Conservation (phyloP, 768 basidiomycete species). For the Suillus sp. region DNA sequence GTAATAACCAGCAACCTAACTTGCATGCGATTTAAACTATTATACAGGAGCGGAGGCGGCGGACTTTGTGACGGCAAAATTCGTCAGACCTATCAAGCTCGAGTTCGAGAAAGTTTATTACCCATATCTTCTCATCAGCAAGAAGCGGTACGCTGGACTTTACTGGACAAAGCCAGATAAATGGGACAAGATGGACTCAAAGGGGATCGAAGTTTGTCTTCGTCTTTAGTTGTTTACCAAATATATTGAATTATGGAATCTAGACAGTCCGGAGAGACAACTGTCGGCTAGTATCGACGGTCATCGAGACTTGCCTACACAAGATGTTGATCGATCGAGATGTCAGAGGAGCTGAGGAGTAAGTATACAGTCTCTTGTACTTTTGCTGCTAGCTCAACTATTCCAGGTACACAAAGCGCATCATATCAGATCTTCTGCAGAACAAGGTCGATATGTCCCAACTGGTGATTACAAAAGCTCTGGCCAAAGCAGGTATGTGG, state of each 20-base stretch:
- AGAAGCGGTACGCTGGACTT: slow-evolving; percentile 97
- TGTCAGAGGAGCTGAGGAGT: slow-evolving; percentile 93
- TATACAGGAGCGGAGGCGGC: slow-evolving; percentile 86
- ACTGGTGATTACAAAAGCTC: slow-evolving; percentile 96
- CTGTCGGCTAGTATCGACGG: slow-evolving; percentile 96
- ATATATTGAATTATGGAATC: slow-evolving; percentile 7
- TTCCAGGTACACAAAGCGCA: slow-evolving; percentile 88
- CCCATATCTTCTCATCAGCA: slow-evolving; percentile 96
- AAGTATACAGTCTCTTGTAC: slow-evolving; percentile 30
- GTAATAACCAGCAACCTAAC: slow-evolving; percentile 21
- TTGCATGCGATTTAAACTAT: slow-evolving; percentile 3
- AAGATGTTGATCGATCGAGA: slow-evolving; percentile 97
- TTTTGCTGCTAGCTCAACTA: slow-evolving; percentile 17
- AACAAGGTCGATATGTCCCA: slow-evolving; percentile 99
- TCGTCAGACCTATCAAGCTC: slow-evolving; percentile 94
- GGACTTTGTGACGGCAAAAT: slow-evolving; percentile 85
- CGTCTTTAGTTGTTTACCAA: not conserved
- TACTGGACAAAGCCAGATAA: slow-evolving; percentile 97
- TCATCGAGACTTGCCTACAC: slow-evolving; percentile 96
- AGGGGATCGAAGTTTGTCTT: slow-evolving; percentile 89
- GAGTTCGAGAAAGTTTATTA: slow-evolving; percentile 99
- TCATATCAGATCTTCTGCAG: slow-evolving; percentile 90
- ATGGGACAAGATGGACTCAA: slow-evolving; percentile 99
- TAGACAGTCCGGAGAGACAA: slow-evolving; percentile 98
- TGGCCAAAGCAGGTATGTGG: slow-evolving; percentile 76